Evolutionary conservation across 2,329 filamentous ascomycete genomes (phyloP), one percentile per base, ranked within the genome.

Genomic region (Trichoderma aggressivum): DNA sequence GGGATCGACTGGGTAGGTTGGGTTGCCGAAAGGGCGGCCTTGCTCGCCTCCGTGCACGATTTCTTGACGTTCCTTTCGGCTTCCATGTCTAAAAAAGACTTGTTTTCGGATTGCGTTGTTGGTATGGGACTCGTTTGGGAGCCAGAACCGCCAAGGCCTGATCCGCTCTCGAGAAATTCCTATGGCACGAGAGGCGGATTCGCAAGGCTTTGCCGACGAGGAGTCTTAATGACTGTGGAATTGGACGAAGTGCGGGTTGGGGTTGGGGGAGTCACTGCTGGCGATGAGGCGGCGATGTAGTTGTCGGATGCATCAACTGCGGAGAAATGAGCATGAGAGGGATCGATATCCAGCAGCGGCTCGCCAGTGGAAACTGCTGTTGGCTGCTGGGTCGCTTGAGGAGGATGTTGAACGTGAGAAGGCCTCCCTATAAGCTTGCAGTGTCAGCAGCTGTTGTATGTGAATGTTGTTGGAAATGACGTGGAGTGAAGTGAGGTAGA

Each of bases 181-280:
- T 77, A 72, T 3, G 77, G 76, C 39, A 75, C 71, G 14, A 76
- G 72, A 18, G 79, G 74, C 11, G 73, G 26, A 14, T 75, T 63
- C n/a, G 72, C 74, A 47, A 75, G 65, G 55, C 76, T 78, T 26
- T 72, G 76, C 43, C 75, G 73, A 39, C 76, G 75, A 12, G 79
- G 77, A 4, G 79, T 82, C 56, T 78, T 79, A 12, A 85, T 75
- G 12, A 84, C 76, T 1, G 84, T 85, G 7, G 83, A 84, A 30
- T 75, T 72, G 1, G 75, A 74, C 3, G 62, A 71, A 21, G 70
- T 62, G 5, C 72, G 60, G 14, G 14, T 26, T 5, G 21, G 60
- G 14, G 14, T 26, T 5, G 21, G 3, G 11, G 68, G 8, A 18
- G 14, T 24, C 18, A 26, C 16, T 2, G 28, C 53, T 30, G n/a